A percentile compares a stretch with the other conserved stretches of the same genome.
Evolutionary conservation across 768 basidiomycete genomes (phyloP).

Genomic region (Mycena filopes): DNA sequence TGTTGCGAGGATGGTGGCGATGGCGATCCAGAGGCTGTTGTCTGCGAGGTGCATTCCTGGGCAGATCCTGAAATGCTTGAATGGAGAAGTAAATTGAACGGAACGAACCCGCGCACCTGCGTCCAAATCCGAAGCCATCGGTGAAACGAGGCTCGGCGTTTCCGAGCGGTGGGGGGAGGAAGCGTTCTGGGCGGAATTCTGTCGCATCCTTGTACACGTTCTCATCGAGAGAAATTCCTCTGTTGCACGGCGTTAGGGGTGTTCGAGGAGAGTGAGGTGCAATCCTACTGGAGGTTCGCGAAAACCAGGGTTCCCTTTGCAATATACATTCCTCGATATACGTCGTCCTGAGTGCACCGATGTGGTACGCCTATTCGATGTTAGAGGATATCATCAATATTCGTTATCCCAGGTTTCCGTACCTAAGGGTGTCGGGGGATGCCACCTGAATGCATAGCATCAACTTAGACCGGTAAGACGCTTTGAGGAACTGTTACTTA

Average conservation of each 20-base stretch:
- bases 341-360: conserved; percentile 43
- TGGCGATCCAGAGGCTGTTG: conserved; percentile 13
- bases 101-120: neutral
- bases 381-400: too few relatives aligned
- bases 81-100: neutral
- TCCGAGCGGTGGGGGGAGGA: neutral
- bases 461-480: too few relatives aligned
- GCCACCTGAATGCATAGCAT: too few relatives aligned
- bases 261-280: too few relatives aligned
- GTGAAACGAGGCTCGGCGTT: neutral
- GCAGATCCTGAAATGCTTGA: neutral
- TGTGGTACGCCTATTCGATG: conserved; percentile 42
- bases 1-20: conserved; percentile 1
- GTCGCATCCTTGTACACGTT: neutral
- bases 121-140: neutral
- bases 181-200: neutral
- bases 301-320: conserved; percentile 48
- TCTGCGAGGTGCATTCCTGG: conserved; percentile 3
- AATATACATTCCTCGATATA: conserved; percentile 46
- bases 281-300: conserved; percentile 44
- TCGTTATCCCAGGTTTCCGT: too few relatives aligned
- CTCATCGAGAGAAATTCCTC: conserved; percentile 3
- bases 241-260: neutral
- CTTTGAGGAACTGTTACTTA: too few relatives aligned
- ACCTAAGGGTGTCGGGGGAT: too few relatives aligned